Base-by-base conservation (phyloP, 176 grass and related monocot genomes). In the Musa beccarii region DNA sequence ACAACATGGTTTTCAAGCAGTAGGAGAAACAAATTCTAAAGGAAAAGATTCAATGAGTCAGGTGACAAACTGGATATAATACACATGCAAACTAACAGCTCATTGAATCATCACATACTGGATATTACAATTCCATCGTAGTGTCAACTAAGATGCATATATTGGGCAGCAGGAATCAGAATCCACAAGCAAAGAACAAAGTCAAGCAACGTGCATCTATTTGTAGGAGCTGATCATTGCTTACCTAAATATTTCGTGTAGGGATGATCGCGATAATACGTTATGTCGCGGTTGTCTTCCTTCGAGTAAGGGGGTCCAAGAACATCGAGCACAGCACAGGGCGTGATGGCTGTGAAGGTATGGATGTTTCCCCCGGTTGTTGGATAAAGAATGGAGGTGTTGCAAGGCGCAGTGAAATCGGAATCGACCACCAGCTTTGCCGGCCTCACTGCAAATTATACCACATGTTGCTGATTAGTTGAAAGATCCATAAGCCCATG, bases 311-410 rank as follows among this genome's bases (percentile, higher is more conserved):
- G 93, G 0, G 93, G 93, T 0, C 93, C 93, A 2, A 90, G 85
- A 50, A 97, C 56, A 62, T 97, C 93, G 1, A 97, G 77, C 26
- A 97, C 51, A 0, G 85, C 93, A 2, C 90, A 97, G 0, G 90
- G 79, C 0, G 74, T 78, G 7, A 86, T 76, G 63, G 93, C 90
- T 22, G 53, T 81, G 25, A 89, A 97, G 23, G 83, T 81, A 71
- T 97, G 93, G 75, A 97, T 90, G 83, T 96, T 96, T 14, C 93
- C 93, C n/a, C 93, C 93, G 0, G 87, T 81, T 1, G 85, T 90
- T 0, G 93, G 93, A 52, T 92, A 92, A 21, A 96, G 69, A 63
- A 96, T 89, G 1, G 87, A 92, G 2, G 93, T 90, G 14, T 90
- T 71, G 0, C 93, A 96, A 0, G 90, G 93, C 0, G 84, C 90